A percentile compares a stretch with the other conserved stretches of the same genome.
Conservation (phyloP, 1,139 yeast genomes). For the Zhuliangozyma parablackwelliae region DNA sequence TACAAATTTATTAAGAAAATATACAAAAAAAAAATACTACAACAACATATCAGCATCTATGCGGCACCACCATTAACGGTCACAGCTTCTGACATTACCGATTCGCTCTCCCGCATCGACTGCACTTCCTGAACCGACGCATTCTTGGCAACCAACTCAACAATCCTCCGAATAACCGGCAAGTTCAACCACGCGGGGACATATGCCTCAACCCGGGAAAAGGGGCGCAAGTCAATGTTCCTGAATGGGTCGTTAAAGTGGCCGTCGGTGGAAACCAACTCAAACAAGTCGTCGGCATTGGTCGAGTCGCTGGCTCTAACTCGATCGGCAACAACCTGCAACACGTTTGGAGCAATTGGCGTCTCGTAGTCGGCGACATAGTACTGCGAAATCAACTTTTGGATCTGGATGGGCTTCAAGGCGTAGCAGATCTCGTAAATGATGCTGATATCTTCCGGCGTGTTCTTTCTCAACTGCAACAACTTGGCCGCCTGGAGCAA, state of each 20-base stretch:
- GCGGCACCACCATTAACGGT: background rate
- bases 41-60: background rate
- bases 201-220: slow-evolving; percentile 88
- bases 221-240: slow-evolving; percentile 77
- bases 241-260: slow-evolving; percentile 88
- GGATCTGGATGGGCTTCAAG: slow-evolving; percentile 89
- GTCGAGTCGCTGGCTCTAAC: slow-evolving; percentile 63
- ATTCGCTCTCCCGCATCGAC: slow-evolving; percentile 8
- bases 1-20: background rate
- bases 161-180: slow-evolving; percentile 83
- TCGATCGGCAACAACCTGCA: slow-evolving; percentile 78
- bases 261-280: slow-evolving; percentile 69
- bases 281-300: slow-evolving; percentile 63
- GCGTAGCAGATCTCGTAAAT: slow-evolving; percentile 94
- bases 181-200: slow-evolving; percentile 93
- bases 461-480: slow-evolving; percentile 84
- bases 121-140: slow-evolving; percentile 46
- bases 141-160: slow-evolving; percentile 83
- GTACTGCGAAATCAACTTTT: slow-evolving; percentile 84
- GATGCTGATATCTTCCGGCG: slow-evolving; percentile 86
- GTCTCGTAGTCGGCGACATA: slow-evolving; percentile 93
- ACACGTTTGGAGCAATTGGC: slow-evolving; percentile 82
- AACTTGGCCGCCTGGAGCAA: slow-evolving; percentile 91
- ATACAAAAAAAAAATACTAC: background rate
- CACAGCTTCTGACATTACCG: slow-evolving; percentile 3